phyloP scores from a whole-genome alignment of 805 yeast genomes.

The Candida alai region DNA sequence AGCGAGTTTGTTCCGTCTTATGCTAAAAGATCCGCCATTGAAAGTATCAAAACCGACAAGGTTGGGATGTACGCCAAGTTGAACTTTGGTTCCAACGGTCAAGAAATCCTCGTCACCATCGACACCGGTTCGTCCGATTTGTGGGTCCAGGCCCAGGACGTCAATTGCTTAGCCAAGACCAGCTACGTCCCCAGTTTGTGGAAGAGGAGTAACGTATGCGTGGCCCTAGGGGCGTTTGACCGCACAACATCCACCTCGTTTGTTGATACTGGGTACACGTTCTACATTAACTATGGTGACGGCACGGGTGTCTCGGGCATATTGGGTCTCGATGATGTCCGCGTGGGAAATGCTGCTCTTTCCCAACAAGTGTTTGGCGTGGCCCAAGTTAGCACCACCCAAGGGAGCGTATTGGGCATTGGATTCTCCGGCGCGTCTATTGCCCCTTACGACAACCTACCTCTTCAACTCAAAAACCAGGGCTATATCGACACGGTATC shows the following conservation, averaged over 20 bases:
- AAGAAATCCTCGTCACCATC: constrained; percentile 12
- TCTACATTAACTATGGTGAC: constrained; percentile 3
- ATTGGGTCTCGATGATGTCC: constrained; percentile 39
- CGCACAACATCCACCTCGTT: no score
- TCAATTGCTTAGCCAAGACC: constrained; percentile 6
- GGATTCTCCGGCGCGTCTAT: constrained; percentile 35
- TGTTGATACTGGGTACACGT: constrained; percentile 5
- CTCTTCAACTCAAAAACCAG: constrained; percentile 19
- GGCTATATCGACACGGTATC: constrained; percentile 28
- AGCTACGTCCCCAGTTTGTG: no score
- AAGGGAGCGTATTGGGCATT: constrained; percentile 1
- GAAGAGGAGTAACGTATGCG: no score
- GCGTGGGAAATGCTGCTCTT: constrained; percentile 3
- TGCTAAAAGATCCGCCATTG: no score
- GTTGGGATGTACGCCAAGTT: no score
- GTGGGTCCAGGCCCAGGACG: constrained; percentile 17
- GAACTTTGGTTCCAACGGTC: constrained; percentile 24
- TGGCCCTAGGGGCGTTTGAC: no score
- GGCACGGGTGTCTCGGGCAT: constrained; percentile 23
- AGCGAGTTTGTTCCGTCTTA: no score
- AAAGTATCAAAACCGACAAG: no score
- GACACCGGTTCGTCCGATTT: constrained; percentile 21
- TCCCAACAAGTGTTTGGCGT: constrained; percentile 11
- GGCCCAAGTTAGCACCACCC: constrained; percentile 15
- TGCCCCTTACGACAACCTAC: no score